These are phyloP conservation scores for Hypoxylon fuscum DNA, from an alignment of 495 filamentous ascomycete genomes.

Conservation along the genomic window DNA sequence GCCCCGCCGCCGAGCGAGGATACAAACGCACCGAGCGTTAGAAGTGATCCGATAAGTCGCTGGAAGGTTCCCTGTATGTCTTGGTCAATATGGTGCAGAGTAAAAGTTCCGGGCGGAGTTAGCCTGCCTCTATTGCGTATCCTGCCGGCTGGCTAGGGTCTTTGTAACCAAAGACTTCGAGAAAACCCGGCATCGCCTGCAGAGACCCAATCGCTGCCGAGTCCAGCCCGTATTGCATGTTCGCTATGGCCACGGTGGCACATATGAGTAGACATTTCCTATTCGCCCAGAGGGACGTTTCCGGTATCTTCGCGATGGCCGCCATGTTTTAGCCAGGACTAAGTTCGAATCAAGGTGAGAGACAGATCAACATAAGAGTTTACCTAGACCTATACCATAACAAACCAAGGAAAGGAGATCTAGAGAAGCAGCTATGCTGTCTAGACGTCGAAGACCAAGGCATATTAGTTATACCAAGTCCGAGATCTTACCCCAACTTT, in stretches of 20 bases:
- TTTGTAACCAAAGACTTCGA: constrained; percentile 55
- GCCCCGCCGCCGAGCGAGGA: constrained; percentile 49
- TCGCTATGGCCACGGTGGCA: constrained; percentile 50
- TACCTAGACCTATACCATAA: not conserved
- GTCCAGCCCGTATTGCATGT: constrained; percentile 58
- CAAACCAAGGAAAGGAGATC: not conserved
- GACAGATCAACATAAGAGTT: not conserved
- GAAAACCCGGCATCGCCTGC: constrained; percentile 58
- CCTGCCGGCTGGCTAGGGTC: constrained; percentile 43
- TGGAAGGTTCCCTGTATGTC: constrained; percentile 45
- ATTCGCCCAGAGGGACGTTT: constrained; percentile 52
- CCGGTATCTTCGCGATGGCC: constrained; percentile 33
- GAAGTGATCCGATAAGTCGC: constrained; percentile 51
- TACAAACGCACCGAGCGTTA: constrained; percentile 53
- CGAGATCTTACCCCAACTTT: constrained; percentile 34
- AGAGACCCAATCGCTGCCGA: constrained; percentile 51
- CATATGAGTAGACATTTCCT: constrained; percentile 53
- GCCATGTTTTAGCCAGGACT: constrained; percentile 20
- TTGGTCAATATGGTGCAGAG: constrained; percentile 22
- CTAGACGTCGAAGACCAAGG: not conserved
- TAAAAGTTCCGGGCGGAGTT: not conserved
- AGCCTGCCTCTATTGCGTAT: constrained; percentile 46
- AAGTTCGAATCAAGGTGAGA: too few species aligned
- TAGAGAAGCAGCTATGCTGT: not conserved
- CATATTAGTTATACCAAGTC: constrained; percentile 5